Conservation (phyloP, 495 filamentous ascomycete species). For the Jackrogersella minutella region DNA sequence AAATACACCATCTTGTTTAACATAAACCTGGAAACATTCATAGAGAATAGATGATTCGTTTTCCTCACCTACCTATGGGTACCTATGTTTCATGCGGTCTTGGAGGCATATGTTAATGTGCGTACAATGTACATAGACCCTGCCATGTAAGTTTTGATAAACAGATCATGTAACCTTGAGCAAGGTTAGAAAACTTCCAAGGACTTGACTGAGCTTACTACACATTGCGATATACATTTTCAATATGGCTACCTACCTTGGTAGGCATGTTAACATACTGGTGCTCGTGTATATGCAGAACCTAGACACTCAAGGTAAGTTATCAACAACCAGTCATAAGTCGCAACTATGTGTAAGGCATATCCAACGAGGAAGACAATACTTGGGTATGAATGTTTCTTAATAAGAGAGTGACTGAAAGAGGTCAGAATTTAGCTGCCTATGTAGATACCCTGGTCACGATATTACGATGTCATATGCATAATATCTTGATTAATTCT, state of each 20-base stretch:
- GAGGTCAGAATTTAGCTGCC: background rate
- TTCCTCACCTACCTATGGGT: background rate
- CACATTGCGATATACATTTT: background rate
- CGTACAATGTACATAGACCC: conserved; percentile 1
- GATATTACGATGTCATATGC: conserved; percentile 3
- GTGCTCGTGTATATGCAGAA: background rate
- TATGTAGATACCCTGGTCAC: background rate
- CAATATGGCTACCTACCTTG: no score
- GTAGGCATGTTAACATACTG: background rate
- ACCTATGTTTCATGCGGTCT: background rate
- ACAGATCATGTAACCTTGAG: conserved; percentile 1
- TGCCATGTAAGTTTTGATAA: conserved; percentile 1
- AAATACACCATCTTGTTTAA: conserved; percentile 4
- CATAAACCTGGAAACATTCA: background rate
- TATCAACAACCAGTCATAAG: no score
- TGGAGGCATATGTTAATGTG: background rate
- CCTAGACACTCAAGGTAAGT: no score
- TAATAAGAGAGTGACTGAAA: background rate
- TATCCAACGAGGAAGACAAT: no score
- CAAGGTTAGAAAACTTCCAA: background rate
- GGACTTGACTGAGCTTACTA: conserved; percentile 5
- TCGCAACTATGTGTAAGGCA: no score
- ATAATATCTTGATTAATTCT: conserved; percentile 30
- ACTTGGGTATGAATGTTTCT: background rate
- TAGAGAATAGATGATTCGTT: background rate